These are phyloP conservation scores for Lepidium didymum DNA, from an alignment of 345 rosid genomes.

Conservation along the genomic window DNA sequence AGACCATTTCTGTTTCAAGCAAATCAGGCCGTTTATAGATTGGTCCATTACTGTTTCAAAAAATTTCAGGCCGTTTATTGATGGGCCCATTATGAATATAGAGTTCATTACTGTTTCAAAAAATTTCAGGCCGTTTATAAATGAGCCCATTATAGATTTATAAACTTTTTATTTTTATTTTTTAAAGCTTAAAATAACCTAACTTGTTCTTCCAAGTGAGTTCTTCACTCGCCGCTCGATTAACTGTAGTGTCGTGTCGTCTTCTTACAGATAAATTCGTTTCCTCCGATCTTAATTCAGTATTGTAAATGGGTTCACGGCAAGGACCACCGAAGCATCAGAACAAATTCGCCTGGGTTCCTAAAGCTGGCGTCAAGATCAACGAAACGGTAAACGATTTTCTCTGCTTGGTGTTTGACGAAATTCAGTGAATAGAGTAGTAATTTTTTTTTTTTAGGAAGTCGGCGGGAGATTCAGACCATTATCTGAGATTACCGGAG, in stretches of 20 bases:
- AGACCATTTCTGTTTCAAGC: too few relatives aligned
- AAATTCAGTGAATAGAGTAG: neutral
- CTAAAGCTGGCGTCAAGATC: slow-evolving; percentile 78
- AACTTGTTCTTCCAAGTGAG: neutral
- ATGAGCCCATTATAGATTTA: neutral
- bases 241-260: too few relatives aligned
- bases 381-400: slow-evolving; percentile 55
- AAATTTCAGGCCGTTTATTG: too few relatives aligned
- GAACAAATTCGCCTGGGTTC: slow-evolving; percentile 79
- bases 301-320: slow-evolving; percentile 48
- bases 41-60: neutral
- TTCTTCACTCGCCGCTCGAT: neutral
- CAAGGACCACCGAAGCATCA: slow-evolving; percentile 88
- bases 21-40: too few relatives aligned
- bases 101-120: neutral
- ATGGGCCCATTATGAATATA: too few relatives aligned
- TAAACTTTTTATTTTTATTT: neutral
- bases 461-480: slow-evolving; percentile 62
- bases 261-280: neutral
- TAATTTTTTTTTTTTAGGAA: slow-evolving; percentile 7
- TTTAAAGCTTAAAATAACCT: neutral
- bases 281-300: neutral
- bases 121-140: too few relatives aligned
- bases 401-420: neutral
- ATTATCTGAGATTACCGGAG: slow-evolving; percentile 73